A percentile compares a stretch with the other conserved stretches of the same genome.
These are phyloP conservation scores for Ophiostoma montium DNA, from an alignment of 2,329 filamentous ascomycete species.

Conservation along the genomic window DNA sequence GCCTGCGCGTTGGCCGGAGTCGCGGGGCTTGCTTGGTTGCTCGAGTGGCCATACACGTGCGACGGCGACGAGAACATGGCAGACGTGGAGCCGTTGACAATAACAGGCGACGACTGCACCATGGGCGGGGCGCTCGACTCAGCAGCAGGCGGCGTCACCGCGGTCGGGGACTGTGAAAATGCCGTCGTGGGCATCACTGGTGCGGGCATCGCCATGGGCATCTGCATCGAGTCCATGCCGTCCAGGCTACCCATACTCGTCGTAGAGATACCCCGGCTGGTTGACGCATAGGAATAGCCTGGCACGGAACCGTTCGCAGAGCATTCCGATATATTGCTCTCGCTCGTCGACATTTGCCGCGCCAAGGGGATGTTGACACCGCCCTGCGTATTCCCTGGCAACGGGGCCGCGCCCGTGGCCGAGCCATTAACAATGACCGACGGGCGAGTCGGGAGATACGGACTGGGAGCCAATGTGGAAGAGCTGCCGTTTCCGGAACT, in stretches of 20 bases:
- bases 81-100: constrained; percentile 34
- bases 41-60: neutral
- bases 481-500: constrained; percentile 22
- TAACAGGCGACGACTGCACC: constrained; percentile 29
- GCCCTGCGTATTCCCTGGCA: neutral
- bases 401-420: constrained; percentile 15
- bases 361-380: neutral
- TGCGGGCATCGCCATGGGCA: neutral
- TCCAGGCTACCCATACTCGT: neutral
- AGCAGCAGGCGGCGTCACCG: constrained; percentile 13
- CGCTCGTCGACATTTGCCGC: constrained; percentile 16
- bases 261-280: constrained; percentile 16
- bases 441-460: constrained; percentile 20
- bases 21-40: neutral
- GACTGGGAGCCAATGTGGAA: constrained; percentile 25
- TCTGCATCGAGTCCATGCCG: neutral
- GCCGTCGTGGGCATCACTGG: neutral
- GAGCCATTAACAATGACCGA: constrained; percentile 21
- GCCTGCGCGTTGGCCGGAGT: constrained; percentile 7
- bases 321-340: constrained; percentile 18
- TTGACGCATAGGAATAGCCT: constrained; percentile 21
- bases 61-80: constrained; percentile 6
- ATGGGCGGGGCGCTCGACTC: constrained; percentile 13
- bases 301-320: constrained; percentile 4
- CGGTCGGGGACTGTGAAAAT: constrained; percentile 3